Conservation (phyloP, 78 protist species). For the slime mould (Dictyostelium discoideum) region dicty_2.7 NC_007088.5:6985001-6985500, state of each 20-base stretch:
- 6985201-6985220: constrained; percentile 99
- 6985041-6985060: constrained; percentile 98
- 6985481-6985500: constrained; percentile 92
- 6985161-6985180: constrained; percentile 98
- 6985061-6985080: constrained; percentile 74
- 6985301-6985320: constrained; percentile 98
- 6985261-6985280: constrained; percentile 96
- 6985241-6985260: constrained; percentile 91
- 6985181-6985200: constrained; percentile 98
- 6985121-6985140: constrained; percentile 99
- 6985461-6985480: constrained; percentile 90
- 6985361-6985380: constrained; percentile 97
- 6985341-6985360: constrained; percentile 96
- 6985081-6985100: constrained; percentile 95
- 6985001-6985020: constrained; percentile 97
- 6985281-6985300: constrained; percentile 95
- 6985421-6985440: constrained; percentile 96
- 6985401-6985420: constrained; percentile 96
- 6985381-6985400: constrained; percentile 91
- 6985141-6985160: constrained; percentile 98
- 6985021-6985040: constrained; percentile 99
- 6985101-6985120: constrained; percentile 99
- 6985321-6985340: constrained; percentile 99
- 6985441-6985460: constrained; percentile 95
- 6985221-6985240: constrained; percentile 98